phyloP scores from a whole-genome alignment of 495 filamentous ascomycete genomes.

The Podospora pseudopauciseta region DNA sequence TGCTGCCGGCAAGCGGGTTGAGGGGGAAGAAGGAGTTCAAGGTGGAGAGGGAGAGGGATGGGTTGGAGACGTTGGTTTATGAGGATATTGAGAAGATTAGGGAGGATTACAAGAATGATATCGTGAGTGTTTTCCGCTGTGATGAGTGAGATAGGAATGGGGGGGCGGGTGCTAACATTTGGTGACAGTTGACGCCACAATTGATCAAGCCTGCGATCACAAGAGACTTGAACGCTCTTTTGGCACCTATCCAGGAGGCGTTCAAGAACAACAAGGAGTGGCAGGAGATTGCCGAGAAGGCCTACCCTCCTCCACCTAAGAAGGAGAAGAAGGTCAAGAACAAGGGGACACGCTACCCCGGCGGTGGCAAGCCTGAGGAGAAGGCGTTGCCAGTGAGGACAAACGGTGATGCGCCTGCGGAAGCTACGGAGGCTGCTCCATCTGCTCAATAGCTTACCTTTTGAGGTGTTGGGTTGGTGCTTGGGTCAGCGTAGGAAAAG shows the following conservation, averaged over 20 bases:
- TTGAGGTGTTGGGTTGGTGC: not conserved
- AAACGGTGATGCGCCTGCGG: conserved; percentile 12
- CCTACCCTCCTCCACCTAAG: conserved; percentile 36
- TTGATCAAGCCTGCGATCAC: conserved; percentile 74
- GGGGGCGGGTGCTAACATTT: conserved; percentile 20
- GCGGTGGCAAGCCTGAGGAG: conserved; percentile 11
- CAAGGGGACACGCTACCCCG: conserved; percentile 62
- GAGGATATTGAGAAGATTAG: conserved; percentile 64
- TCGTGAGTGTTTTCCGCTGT: conserved; percentile 52
- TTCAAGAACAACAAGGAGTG: conserved; percentile 70
- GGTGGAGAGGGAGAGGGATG: conserved; percentile 58
- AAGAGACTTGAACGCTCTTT: conserved; percentile 62
- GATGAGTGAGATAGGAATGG: not conserved
- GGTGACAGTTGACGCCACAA: conserved; percentile 71
- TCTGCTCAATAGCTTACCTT: not conserved
- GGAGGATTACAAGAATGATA: conserved; percentile 74
- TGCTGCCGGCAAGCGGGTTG: conserved; percentile 65
- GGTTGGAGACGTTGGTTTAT: conserved; percentile 73
- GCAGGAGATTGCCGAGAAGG: conserved; percentile 74
- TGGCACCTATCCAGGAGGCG: conserved; percentile 69
- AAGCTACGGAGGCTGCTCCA: conserved; percentile 1
- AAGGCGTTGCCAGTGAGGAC: conserved; percentile 14
- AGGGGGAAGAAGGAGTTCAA: conserved; percentile 50
- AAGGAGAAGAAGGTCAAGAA: conserved; percentile 45
- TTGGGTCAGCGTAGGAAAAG: not conserved